phyloP scores from a whole-genome alignment of 1,284 basidiomycete genomes.

The Ustilago lituana region DNA sequence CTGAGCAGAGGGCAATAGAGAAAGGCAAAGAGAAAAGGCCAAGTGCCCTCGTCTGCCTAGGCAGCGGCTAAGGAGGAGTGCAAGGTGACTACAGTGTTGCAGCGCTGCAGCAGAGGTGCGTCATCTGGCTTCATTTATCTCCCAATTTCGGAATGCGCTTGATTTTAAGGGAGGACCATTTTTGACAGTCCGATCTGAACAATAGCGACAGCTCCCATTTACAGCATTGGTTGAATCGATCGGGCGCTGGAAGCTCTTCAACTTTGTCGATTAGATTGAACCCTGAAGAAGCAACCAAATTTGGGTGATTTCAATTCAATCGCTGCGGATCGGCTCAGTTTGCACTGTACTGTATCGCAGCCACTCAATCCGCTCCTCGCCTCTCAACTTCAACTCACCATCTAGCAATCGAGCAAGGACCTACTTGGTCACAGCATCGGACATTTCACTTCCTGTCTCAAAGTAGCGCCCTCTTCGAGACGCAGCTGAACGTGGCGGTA shows the following conservation, averaged over 20 bases:
- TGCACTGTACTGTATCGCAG: too few relatives aligned
- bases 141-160: conserved; percentile 20
- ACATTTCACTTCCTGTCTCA: too few relatives aligned
- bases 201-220: conserved; percentile 7
- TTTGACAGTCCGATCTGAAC: conserved; percentile 6
- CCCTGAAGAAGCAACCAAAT: not conserved
- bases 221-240: conserved; percentile 6
- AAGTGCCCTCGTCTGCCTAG: not conserved
- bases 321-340: too few relatives aligned
- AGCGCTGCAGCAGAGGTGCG: conserved; percentile 28
- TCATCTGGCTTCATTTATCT: conserved; percentile 34
- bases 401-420: too few relatives aligned
- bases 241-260: too few relatives aligned
- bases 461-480: too few relatives aligned
- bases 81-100: not conserved
- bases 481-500: too few relatives aligned
- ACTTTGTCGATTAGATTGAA: not conserved
- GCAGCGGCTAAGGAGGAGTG: conserved; percentile 11
- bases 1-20: too few relatives aligned
- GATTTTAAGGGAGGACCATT: not conserved
- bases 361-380: too few relatives aligned
- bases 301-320: too few relatives aligned
- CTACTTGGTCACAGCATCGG: too few relatives aligned
- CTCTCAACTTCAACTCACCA: too few relatives aligned
- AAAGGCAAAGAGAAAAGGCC: not conserved